Conservation (phyloP, 768 basidiomycete species). For the Gloeophyllum trabeum region DNA sequence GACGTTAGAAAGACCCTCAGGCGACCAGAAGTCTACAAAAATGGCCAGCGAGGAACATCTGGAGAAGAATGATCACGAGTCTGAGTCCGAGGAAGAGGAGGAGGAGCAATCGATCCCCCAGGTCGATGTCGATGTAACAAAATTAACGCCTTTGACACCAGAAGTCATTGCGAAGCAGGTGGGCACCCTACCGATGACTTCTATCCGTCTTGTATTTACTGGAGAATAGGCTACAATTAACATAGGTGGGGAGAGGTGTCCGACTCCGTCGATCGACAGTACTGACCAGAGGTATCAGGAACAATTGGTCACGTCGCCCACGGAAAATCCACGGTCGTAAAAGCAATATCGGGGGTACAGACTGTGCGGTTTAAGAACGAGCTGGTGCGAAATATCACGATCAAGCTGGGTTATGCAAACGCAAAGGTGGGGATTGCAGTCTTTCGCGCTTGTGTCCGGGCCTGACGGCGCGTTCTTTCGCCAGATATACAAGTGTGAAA, state of each 20-base stretch:
- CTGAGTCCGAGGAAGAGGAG: slow-evolving; percentile 63
- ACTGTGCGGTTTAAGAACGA: slow-evolving; percentile 99
- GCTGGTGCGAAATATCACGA: slow-evolving; percentile 96
- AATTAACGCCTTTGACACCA: slow-evolving; percentile 79
- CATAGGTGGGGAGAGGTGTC: slow-evolving; percentile 41
- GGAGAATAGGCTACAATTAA: slow-evolving; percentile 92
- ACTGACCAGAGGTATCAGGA: slow-evolving; percentile 44
- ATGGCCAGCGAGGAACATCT: slow-evolving; percentile 67
- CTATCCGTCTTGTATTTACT: too few species aligned
- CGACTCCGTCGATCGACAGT: slow-evolving; percentile 93
- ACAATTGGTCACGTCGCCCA: slow-evolving; percentile 99
- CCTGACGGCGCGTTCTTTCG: neutral
- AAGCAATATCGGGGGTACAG: slow-evolving; percentile 97
- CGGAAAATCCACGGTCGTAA: slow-evolving; percentile 93
- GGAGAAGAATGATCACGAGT: slow-evolving; percentile 53
- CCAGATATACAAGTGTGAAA: slow-evolving; percentile 98
- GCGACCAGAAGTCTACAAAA: too few species aligned
- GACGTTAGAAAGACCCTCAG: too few species aligned
- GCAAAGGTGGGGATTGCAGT: slow-evolving; percentile 63
- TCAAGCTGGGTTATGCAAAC: slow-evolving; percentile 98
- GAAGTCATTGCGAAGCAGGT: slow-evolving; percentile 90
- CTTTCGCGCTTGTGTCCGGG: neutral
- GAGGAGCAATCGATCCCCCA: slow-evolving; percentile 45
- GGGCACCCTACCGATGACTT: slow-evolving; percentile 14
- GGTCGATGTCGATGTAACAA: slow-evolving; percentile 71